A percentile compares a stretch with the other conserved stretches of the same genome.
These are phyloP conservation scores for Chaetoscypha palmicola DNA, from an alignment of 2,329 filamentous ascomycete species.

Conservation along the genomic window DNA sequence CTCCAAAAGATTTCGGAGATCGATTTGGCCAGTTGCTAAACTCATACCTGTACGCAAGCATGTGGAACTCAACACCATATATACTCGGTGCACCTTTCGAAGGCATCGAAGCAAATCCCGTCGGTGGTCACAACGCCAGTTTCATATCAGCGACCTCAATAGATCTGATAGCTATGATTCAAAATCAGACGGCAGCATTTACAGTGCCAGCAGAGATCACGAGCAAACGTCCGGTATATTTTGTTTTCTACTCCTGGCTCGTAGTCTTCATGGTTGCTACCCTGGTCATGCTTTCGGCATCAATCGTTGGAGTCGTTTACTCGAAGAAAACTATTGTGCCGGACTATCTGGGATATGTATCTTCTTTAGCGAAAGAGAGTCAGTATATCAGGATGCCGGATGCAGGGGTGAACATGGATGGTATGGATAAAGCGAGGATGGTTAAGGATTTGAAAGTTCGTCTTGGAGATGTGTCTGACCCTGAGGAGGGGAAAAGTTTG, in stretches of 20 bases:
- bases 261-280: slow-evolving; percentile 16
- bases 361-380: slow-evolving; percentile 21
- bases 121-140: slow-evolving; percentile 15
- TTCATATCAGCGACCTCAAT: slow-evolving; percentile 12
- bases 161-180: slow-evolving; percentile 17
- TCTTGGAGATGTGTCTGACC: slow-evolving; percentile 17
- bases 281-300: slow-evolving; percentile 17
- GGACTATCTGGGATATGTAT: slow-evolving; percentile 21
- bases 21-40: slow-evolving; percentile 22
- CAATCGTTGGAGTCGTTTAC: slow-evolving; percentile 15
- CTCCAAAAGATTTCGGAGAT: slow-evolving; percentile 14
- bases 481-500: slow-evolving; percentile 6
- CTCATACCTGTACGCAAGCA: slow-evolving; percentile 16
- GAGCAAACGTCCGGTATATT: slow-evolving; percentile 14
- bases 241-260: slow-evolving; percentile 18
- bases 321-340: slow-evolving; percentile 17
- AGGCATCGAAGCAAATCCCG: slow-evolving; percentile 8
- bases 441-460: slow-evolving; percentile 22
- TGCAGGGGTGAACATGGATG: slow-evolving; percentile 23
- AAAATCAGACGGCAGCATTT: slow-evolving; percentile 20
- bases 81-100: slow-evolving; percentile 13
- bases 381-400: slow-evolving; percentile 22
- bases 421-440: slow-evolving; percentile 22
- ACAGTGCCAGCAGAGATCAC: slow-evolving; percentile 14
- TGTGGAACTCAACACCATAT: slow-evolving; percentile 19